Evolutionary conservation across 441 rosid species (phyloP), one percentile per base, ranked within the genome.

Genomic region (Kokia cookei): DNA sequence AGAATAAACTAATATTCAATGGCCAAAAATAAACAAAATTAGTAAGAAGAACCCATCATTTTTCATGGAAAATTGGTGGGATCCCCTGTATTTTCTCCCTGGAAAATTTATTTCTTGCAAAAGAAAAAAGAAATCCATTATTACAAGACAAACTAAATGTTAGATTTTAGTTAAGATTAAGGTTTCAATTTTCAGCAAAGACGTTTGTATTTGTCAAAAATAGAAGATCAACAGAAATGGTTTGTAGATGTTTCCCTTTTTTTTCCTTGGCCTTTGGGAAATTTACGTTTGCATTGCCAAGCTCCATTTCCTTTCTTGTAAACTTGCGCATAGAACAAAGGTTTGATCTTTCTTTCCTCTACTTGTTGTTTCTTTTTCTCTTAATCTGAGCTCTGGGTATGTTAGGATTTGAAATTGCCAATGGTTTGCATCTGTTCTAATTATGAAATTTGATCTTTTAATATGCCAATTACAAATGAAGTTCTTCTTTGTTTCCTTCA

Each of bases 181-280:
- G 55, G 69, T 24, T 65, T 65, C 17, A 61, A 61, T 35, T 14
- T 40, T 59, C 67, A 72, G 60, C 66, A 29, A 60, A 72, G 65
- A 29, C 55, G 65, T 45, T 57, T 58, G 4, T 3, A 32, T 69
- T 69, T 40, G 63, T 57, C 73, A 37, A 58, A 65, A 40, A 57
- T 57, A 68, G 72, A 50, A 50, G 35, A 35, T 19, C 17, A 48
- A 48, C 57, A 37, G 15, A 29, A 7, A 48, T 19, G 15, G 6
- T 55, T 19, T 19, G 3, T 3, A 64, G 14, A 43, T 27, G 5
- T 27, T n/a, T 55, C 60, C 24, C 15, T 12, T 45, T 45, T 45
- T 37, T 43, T 43, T 47, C 13, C 14, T 58, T 27, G n/a, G 15
- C 10, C 55, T 45, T 24, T 10, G 9, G 14, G 4, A 54, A 54